These are phyloP conservation scores for Sideroxylon spinosum DNA, from an alignment of 179 eudicot species.

Conservation along the genomic window DNA sequence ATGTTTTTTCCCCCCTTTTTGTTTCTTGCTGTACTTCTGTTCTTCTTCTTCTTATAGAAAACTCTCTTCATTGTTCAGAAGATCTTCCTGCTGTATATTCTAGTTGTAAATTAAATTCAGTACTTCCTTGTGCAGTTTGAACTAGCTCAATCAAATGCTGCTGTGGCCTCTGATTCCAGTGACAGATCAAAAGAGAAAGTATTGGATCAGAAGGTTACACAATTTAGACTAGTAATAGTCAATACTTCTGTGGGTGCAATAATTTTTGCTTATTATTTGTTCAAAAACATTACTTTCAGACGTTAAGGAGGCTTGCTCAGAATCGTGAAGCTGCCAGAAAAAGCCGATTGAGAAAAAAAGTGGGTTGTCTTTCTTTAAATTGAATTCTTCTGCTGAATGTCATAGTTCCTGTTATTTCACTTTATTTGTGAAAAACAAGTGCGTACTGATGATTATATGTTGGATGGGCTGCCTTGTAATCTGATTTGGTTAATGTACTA, in stretches of 20 bases:
- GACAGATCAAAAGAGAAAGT: constrained; percentile 78
- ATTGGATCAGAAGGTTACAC: constrained; percentile 75
- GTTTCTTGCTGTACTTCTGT: constrained; percentile 2
- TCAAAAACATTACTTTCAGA: constrained; percentile 38
- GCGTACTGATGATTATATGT: not conserved
- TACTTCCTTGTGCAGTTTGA: constrained; percentile 35
- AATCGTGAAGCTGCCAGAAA: constrained; percentile 99
- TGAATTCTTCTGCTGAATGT: constrained; percentile 7
- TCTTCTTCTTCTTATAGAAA: not conserved
- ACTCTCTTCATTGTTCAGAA: not conserved
- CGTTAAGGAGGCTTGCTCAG: constrained; percentile 88
- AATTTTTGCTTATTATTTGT: not conserved
- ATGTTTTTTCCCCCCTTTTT: not conserved
- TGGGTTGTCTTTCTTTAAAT: constrained; percentile 15
- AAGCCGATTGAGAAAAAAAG: constrained; percentile 92
- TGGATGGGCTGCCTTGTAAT: not conserved
- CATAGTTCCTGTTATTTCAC: not conserved
- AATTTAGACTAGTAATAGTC: not conserved
- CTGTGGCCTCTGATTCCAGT: constrained; percentile 61
- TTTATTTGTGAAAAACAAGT: not conserved
- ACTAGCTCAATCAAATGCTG: constrained; percentile 26
- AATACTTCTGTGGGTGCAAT: not conserved
- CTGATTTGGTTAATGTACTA: not conserved
- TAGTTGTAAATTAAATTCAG: not conserved
- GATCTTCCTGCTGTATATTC: not conserved